Conservation (phyloP, 2,329 filamentous ascomycete genomes). For the Curvularia spicifera region DNA sequence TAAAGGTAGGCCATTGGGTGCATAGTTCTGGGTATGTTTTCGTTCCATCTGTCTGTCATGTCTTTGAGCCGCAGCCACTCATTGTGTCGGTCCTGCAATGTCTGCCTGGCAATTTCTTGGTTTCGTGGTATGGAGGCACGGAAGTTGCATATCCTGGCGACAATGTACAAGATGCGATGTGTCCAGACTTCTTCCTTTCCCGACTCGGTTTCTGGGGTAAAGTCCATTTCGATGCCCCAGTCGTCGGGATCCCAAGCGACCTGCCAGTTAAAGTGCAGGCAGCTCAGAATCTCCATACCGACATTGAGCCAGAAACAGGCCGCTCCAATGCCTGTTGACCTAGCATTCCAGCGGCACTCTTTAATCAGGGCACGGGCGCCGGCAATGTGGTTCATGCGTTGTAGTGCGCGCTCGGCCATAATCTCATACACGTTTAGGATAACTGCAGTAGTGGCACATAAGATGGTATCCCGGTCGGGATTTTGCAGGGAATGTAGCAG, state of each 20-base stretch:
- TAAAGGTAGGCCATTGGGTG: conserved; percentile 80
- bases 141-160: conserved; percentile 87
- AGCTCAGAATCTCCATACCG: conserved; percentile 87
- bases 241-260: conserved; percentile 88
- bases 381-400: conserved; percentile 88
- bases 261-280: conserved; percentile 84
- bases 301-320: conserved; percentile 97
- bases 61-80: conserved; percentile 82
- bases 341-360: conserved; percentile 87
- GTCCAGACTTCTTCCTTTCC: conserved; percentile 85
- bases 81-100: conserved; percentile 68
- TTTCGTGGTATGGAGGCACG: conserved; percentile 71
- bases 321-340: conserved; percentile 76
- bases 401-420: conserved; percentile 80
- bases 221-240: conserved; percentile 85
- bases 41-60: conserved; percentile 85
- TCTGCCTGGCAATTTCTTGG: conserved; percentile 64
- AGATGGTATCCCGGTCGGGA: conserved; percentile 79
- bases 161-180: conserved; percentile 84
- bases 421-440: conserved; percentile 92
- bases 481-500: conserved; percentile 80
- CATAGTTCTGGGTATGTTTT: conserved; percentile 82
- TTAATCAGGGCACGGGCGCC: conserved; percentile 85
- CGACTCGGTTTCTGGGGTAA: conserved; percentile 62
- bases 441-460: conserved; percentile 86